Conservation (phyloP, 2,329 filamentous ascomycete species). For the Hymenotorrendiella dingleyae region DNA sequence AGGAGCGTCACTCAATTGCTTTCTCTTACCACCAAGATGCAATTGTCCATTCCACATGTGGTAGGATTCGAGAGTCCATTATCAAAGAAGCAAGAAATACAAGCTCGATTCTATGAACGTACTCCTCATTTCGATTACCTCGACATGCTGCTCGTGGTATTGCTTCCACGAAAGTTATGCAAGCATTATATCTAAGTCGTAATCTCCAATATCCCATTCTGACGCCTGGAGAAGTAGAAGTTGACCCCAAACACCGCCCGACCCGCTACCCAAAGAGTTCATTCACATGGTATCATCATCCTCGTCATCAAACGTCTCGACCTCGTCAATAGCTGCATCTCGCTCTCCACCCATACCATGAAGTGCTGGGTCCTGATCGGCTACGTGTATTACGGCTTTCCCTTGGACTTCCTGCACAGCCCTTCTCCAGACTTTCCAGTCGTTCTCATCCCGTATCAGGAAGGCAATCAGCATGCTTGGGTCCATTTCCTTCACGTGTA, state of each 20-base stretch:
- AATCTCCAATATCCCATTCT: not conserved
- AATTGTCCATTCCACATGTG: too few relatives aligned
- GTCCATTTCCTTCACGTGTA: slow-evolving; percentile 90
- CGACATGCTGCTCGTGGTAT: not conserved
- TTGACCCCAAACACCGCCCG: not conserved
- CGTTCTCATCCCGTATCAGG: slow-evolving; percentile 72
- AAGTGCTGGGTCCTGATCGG: slow-evolving; percentile 59
- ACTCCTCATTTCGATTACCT: too few relatives aligned
- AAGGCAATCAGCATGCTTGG: slow-evolving; percentile 97
- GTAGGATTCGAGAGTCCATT: too few relatives aligned
- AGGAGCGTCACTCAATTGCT: too few relatives aligned
- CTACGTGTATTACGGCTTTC: slow-evolving; percentile 81
- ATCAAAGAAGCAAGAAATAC: too few relatives aligned
- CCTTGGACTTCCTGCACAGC: slow-evolving; percentile 70
- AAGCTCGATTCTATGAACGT: too few relatives aligned
- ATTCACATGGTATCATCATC: slow-evolving; percentile 37
- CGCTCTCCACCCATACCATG: slow-evolving; percentile 51
- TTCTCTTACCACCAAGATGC: too few relatives aligned
- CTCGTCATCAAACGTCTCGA: slow-evolving; percentile 79
- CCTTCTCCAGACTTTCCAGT: slow-evolving; percentile 78
- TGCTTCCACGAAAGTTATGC: not conserved
- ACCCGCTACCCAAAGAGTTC: not conserved
- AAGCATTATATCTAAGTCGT: not conserved
- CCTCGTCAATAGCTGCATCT: slow-evolving; percentile 76
- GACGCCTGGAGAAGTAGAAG: not conserved